phyloP scores from a whole-genome alignment of 805 yeast genomes.

The Starmerella tilneyi region DNA sequence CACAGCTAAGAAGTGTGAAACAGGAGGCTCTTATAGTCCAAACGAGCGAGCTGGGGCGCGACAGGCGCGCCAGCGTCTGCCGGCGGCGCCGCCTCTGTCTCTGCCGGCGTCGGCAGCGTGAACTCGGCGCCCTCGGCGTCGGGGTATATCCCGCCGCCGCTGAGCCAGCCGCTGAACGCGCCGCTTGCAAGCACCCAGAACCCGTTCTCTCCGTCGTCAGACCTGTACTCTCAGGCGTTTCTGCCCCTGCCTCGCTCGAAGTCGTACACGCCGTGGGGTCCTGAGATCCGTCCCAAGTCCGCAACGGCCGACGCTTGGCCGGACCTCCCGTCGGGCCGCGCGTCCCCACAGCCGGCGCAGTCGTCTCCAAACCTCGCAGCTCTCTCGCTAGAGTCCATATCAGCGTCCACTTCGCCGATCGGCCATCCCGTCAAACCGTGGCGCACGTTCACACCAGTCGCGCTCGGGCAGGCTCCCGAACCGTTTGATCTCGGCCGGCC shows the following conservation, averaged over 20 bases:
- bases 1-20: too few species aligned
- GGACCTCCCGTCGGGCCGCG: constrained; percentile 11
- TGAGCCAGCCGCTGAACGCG: constrained; percentile 3
- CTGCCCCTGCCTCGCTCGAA: constrained; percentile 18
- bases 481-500: neutral
- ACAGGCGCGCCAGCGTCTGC: too few species aligned
- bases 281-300: constrained; percentile 19
- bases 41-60: neutral
- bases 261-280: constrained; percentile 21
- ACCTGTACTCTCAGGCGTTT: constrained; percentile 25
- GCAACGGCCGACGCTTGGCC: constrained; percentile 23
- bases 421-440: constrained; percentile 18
- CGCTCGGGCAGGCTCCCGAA: constrained; percentile 21
- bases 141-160: constrained; percentile 14
- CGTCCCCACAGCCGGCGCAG: constrained; percentile 10
- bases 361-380: constrained; percentile 9
- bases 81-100: neutral
- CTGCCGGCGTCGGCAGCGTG: neutral
- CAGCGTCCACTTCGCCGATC: constrained; percentile 12
- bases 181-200: constrained; percentile 5
- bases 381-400: neutral
- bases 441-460: constrained; percentile 19
- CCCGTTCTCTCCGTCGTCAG: constrained; percentile 12
- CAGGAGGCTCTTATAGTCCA: neutral
- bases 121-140: too few species aligned